These are phyloP conservation scores for Stachybotrys chlorohalonatus DNA, from an alignment of 2,329 filamentous ascomycete species.

Conservation along the genomic window DNA sequence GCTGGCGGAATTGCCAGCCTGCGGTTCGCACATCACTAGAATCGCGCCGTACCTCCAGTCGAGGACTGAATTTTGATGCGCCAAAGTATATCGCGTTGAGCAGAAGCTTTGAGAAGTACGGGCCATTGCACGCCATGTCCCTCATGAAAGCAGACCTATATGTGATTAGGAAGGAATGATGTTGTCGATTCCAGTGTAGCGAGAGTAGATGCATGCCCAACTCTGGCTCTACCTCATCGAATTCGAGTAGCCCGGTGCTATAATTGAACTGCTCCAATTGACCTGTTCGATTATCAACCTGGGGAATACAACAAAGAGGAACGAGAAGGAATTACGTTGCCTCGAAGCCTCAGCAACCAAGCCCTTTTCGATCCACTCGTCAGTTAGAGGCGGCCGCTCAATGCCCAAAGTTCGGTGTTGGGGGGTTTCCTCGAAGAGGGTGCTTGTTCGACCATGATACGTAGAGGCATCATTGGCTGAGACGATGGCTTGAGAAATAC, in stretches of 20 bases:
- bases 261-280: not conserved
- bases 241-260: constrained; percentile 29
- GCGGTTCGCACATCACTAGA: constrained; percentile 35
- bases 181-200: constrained; percentile 45
- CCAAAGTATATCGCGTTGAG: constrained; percentile 43
- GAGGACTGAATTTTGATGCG: constrained; percentile 33
- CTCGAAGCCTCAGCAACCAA: constrained; percentile 37
- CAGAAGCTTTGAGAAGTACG: constrained; percentile 47
- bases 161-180: constrained; percentile 25
- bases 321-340: constrained; percentile 29
- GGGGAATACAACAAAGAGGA: too few relatives aligned
- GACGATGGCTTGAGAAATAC: constrained; percentile 26
- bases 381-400: constrained; percentile 16
- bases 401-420: constrained; percentile 7
- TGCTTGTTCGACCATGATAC: constrained; percentile 40
- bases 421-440: constrained; percentile 32
- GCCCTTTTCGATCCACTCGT: constrained; percentile 32
- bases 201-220: constrained; percentile 41
- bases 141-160: constrained; percentile 45
- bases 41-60: constrained; percentile 34
- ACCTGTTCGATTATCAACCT: too few relatives aligned
- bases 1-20: constrained; percentile 36
- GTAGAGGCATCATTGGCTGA: constrained; percentile 30
- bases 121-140: constrained; percentile 42
- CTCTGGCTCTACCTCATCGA: constrained; percentile 44